phyloP scores from a whole-genome alignment of 2,329 filamentous ascomycete genomes.

The Aspergillus flavus region DNA sequence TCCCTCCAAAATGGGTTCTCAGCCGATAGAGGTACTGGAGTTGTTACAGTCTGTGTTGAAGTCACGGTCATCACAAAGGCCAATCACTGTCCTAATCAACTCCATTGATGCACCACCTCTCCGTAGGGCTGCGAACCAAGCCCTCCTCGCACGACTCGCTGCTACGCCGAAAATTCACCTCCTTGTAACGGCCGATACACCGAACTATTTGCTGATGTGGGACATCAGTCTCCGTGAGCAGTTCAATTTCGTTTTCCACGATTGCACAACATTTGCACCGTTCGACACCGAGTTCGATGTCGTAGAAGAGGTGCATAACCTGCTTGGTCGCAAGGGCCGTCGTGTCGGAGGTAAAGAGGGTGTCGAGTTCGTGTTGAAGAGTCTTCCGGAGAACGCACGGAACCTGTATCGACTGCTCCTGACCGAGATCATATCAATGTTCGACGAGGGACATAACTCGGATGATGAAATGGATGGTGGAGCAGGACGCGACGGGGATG shows the following conservation, averaged over 20 bases:
- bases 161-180: conserved; percentile 72
- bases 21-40: conserved; percentile 70
- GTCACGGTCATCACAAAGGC: conserved; percentile 41
- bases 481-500: conserved; percentile 29
- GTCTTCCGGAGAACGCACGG: conserved; percentile 87
- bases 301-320: conserved; percentile 85
- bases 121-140: conserved; percentile 69
- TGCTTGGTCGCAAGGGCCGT: conserved; percentile 78
- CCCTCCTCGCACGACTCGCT: conserved; percentile 74
- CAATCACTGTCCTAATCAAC: conserved; percentile 74
- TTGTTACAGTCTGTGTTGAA: conserved; percentile 65
- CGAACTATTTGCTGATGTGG: conserved; percentile 86
- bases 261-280: conserved; percentile 84
- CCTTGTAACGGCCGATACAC: conserved; percentile 81
- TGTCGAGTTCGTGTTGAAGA: conserved; percentile 86
- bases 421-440: conserved; percentile 75
- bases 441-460: conserved; percentile 54
- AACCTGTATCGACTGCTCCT: conserved; percentile 84
- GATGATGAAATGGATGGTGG: conserved; percentile 54
- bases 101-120: conserved; percentile 81
- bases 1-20: conserved; percentile 60
- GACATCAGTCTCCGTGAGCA: conserved; percentile 80
- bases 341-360: conserved; percentile 87
- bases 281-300: conserved; percentile 76
- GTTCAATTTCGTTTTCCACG: conserved; percentile 88